A percentile compares a stretch with the other conserved stretches of the same genome.
These are phyloP conservation scores for Lathyrus aphaca DNA, from an alignment of 306 rosid genomes.

Conservation along the genomic window DNA sequence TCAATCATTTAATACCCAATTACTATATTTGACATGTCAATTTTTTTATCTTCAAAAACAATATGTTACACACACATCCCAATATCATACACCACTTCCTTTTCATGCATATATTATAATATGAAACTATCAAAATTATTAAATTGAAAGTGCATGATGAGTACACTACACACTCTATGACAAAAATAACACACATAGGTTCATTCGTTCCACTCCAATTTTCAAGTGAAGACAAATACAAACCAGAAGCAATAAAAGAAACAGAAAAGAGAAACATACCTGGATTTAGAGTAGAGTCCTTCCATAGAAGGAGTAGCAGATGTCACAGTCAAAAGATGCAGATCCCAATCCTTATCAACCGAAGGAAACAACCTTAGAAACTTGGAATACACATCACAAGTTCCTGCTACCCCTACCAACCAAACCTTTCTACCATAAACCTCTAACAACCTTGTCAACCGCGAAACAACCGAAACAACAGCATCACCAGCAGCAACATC, in stretches of 20 bases:
- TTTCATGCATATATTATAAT: neutral
- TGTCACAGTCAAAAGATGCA: slow-evolving; percentile 77
- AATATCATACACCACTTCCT: slow-evolving; percentile 13
- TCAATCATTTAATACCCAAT: slow-evolving; percentile 25
- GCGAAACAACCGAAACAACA: slow-evolving; percentile 61
- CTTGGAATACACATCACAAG: slow-evolving; percentile 55
- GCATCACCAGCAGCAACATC: slow-evolving; percentile 32
- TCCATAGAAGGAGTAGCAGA: slow-evolving; percentile 62
- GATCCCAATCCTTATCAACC: slow-evolving; percentile 77
- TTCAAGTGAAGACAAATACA: slow-evolving; percentile 33
- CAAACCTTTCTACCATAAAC: slow-evolving; percentile 60
- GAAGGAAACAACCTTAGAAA: slow-evolving; percentile 56
- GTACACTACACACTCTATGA: neutral
- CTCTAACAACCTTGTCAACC: slow-evolving; percentile 60
- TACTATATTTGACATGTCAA: slow-evolving; percentile 15
- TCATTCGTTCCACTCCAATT: neutral
- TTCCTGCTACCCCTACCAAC: slow-evolving; percentile 72
- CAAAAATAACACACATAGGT: slow-evolving; percentile 17
- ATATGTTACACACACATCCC: slow-evolving; percentile 20
- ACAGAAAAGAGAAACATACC: slow-evolving; percentile 49
- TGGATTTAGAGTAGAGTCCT: slow-evolving; percentile 67
- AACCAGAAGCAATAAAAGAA: slow-evolving; percentile 22
- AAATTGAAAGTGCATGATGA: slow-evolving; percentile 25
- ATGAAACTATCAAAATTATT: slow-evolving; percentile 5
- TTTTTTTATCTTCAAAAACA: neutral